A percentile compares a stretch with the other conserved stretches of the same genome.
Conservation (phyloP, 2,329 filamentous ascomycete genomes). For the Aspergillus viridinutans region DNA sequence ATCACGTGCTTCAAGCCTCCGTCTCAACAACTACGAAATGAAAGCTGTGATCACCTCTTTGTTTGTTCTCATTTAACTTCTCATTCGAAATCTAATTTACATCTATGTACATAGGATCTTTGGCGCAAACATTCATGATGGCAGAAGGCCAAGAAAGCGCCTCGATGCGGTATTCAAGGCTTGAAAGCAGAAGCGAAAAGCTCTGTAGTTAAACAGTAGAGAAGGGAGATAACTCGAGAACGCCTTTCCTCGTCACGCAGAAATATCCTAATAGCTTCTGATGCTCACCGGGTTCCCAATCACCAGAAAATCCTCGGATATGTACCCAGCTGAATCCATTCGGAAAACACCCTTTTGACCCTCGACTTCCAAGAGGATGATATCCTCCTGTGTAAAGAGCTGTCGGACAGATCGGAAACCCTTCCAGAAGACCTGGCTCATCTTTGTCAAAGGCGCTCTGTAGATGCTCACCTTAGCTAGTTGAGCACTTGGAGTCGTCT, state of each 20-base stretch:
- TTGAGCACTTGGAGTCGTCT: constrained; percentile 10
- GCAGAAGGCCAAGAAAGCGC: neutral
- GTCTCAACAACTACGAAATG: neutral
- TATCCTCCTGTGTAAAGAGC: constrained; percentile 38
- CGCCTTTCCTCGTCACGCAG: neutral
- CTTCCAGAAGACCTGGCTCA: constrained; percentile 28
- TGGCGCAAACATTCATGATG: neutral
- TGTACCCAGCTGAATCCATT: constrained; percentile 35
- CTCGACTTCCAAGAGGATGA: constrained; percentile 36
- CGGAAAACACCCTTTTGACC: constrained; percentile 33
- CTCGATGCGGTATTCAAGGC: neutral
- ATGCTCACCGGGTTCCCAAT: constrained; percentile 27
- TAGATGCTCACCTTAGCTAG: constrained; percentile 25
- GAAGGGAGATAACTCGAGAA: constrained; percentile 5
- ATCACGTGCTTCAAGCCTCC: neutral
- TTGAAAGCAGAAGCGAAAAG: neutral
- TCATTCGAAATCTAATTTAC: neutral
- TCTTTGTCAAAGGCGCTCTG: constrained; percentile 28
- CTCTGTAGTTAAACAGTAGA: constrained; percentile 10
- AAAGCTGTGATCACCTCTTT: no score
- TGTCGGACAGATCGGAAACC: constrained; percentile 34
- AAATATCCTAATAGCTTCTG: constrained; percentile 1
- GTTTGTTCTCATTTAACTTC: neutral
- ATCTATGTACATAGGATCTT: neutral
- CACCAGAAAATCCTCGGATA: constrained; percentile 32